Conservation (phyloP, 371 early-diverging fungal genomes). For the Paraphysoderma sedebokerense region DNA sequence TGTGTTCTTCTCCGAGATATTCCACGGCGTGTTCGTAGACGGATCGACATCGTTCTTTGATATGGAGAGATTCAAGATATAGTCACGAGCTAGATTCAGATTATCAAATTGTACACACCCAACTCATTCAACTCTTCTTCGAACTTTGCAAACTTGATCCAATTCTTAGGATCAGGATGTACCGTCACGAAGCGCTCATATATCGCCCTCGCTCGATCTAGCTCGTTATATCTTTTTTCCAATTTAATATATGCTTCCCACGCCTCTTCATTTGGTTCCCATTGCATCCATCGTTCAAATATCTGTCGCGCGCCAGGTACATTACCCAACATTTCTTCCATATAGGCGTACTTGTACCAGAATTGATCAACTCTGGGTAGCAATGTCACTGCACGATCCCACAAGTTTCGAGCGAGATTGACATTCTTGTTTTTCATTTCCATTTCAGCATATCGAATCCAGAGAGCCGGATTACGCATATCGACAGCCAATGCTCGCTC, state of each 20-base stretch:
- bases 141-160: constrained; percentile 90
- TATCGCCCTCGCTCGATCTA: constrained; percentile 59
- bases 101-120: constrained; percentile 19
- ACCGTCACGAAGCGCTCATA: constrained; percentile 72
- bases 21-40: constrained; percentile 69
- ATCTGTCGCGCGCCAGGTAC: constrained; percentile 75
- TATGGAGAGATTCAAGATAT: neutral
- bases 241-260: constrained; percentile 90
- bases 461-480: constrained; percentile 63
- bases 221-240: constrained; percentile 74
- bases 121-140: constrained; percentile 65
- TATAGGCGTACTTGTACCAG: constrained; percentile 94
- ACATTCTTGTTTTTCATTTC: constrained; percentile 90
- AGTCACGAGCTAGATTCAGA: neutral
- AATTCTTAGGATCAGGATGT: constrained; percentile 85
- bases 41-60: constrained; percentile 64
- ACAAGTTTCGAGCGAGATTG: constrained; percentile 80
- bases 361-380: constrained; percentile 88
- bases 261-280: constrained; percentile 85
- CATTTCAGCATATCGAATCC: constrained; percentile 87
- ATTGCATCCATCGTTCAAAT: constrained; percentile 97
- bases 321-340: constrained; percentile 92
- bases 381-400: constrained; percentile 75
- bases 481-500: constrained; percentile 88
- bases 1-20: constrained; percentile 63